Base-by-base conservation (phyloP, 352 stramenopile species). In the Pythium sukuiense region DNA sequence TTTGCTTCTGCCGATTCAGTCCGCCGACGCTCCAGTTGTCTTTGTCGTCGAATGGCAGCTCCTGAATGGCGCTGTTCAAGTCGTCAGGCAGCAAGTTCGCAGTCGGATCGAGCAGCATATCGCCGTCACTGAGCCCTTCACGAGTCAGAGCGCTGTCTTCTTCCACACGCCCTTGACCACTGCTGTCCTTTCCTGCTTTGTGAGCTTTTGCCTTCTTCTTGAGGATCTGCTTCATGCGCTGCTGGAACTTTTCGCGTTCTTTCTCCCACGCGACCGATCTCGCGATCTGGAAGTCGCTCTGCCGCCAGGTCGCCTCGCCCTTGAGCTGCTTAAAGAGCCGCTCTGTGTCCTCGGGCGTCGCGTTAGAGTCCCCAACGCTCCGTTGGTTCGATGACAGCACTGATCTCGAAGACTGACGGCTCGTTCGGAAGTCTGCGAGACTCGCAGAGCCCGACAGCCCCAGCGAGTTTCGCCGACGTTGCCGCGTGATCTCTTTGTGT, bases 11-110 rank as follows among this genome's bases (percentile, higher is more conserved):
- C 14, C 85, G 77, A 37, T 92, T 92, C 39, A 92, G 58, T 62
- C 83, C 90, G 0, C 85, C 82, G 16, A 94, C 77, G 4, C 69
- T 76, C 85, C 85, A 94, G 58, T 94, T 92, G 65, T 90, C 83
- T 56, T 92, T 94, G 71, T 92, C 84, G 3, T 76, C 72, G 20
- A 88, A 94, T 2, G 81, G 77, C 18, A 92, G 53, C 0, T 81
- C 67, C 18, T 89, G 71, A 3, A 72, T 66, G 0, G 70, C 67
- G n/a, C 79, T 74, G 45, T 83, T 75, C 2, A 89, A 55, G 0
- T 61, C 64, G 14, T 66, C 50, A 0, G 83, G 77, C 18, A 88
- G 55, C 6, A 88, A 46, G 2, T 61, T 71, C 0, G 57, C 45
- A 16, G 73, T 52, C 14, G 59, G 27, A 30, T 74, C 59, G 11